Evolutionary conservation across 306 rosid species (phyloP).

Genomic region (Oemleria cerasiformis): DNA sequence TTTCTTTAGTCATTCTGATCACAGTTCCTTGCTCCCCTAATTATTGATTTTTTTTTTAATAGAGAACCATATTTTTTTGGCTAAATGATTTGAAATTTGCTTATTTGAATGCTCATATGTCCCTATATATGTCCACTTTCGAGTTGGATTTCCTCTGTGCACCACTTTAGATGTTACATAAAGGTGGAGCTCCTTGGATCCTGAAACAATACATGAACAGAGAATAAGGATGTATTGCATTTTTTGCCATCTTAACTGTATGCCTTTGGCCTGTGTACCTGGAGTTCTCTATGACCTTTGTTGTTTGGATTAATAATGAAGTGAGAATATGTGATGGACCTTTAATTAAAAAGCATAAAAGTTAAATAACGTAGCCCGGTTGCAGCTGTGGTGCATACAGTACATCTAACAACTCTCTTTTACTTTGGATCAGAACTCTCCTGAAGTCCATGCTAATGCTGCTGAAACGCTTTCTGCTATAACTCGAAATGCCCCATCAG

Average conservation of each 20-base stretch:
- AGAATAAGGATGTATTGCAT: neutral
- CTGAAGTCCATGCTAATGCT: conserved; percentile 93
- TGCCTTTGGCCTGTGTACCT: neutral
- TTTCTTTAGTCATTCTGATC: neutral
- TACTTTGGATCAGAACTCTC: conserved; percentile 60
- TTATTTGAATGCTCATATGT: neutral
- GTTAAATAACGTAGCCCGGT: neutral
- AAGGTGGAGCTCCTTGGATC: neutral
- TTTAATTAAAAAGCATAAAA: neutral
- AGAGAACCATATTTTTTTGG: neutral
- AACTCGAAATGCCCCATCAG: conserved; percentile 79
- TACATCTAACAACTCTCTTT: conserved; percentile 28
- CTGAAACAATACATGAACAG: neutral
- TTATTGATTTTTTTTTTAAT: neutral
- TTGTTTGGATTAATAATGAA: neutral
- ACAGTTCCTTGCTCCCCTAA: neutral
- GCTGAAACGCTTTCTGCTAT: conserved; percentile 93
- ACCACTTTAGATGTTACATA: neutral
- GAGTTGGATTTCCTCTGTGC: neutral
- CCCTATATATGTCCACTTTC: conserved; percentile 2
- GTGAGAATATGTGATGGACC: neutral
- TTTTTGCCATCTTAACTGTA: neutral
- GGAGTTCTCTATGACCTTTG: neutral
- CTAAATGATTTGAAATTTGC: neutral
- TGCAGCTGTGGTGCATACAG: neutral